phyloP scores from a whole-genome alignment of 164 flowering plant genomes.

The Piper longum region DNA sequence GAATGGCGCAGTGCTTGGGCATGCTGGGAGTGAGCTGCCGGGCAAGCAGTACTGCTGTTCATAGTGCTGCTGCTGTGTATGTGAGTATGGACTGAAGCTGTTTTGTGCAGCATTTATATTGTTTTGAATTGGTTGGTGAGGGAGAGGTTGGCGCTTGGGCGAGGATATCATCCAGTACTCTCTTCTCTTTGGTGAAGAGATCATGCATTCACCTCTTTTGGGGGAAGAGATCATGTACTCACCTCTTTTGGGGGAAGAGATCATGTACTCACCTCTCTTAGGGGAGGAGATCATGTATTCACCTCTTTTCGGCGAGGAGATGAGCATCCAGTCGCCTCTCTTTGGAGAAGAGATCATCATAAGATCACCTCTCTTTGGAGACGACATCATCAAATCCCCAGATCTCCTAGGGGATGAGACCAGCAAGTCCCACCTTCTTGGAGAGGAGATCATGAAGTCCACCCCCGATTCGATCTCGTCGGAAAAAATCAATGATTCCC shows the following conservation, averaged over 20 bases:
- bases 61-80: conserved; percentile 12
- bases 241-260: conserved; percentile 45
- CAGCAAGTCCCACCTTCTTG: conserved; percentile 44
- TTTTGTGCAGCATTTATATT: conserved; percentile 6
- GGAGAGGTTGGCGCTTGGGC: conserved; percentile 23
- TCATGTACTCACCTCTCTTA: conserved; percentile 35
- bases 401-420: conserved; percentile 37
- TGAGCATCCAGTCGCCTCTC: conserved; percentile 26
- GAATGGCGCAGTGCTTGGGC: conserved; percentile 12
- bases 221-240: conserved; percentile 59
- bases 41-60: conserved; percentile 4
- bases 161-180: conserved; percentile 36
- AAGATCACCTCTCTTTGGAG: conserved; percentile 33
- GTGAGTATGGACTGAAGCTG: conserved; percentile 20
- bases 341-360: conserved; percentile 18
- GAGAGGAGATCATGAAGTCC: conserved; percentile 59
- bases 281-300: conserved; percentile 63
- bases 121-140: background rate
- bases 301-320: conserved; percentile 30
- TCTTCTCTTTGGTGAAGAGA: too few species aligned
- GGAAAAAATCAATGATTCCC: conserved; percentile 42
- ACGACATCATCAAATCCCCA: conserved; percentile 50
- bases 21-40: conserved; percentile 28
- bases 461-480: conserved; percentile 31
- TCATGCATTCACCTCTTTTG: conserved; percentile 19